Evolutionary conservation across 768 basidiomycete species (phyloP).

Genomic region (Lactarius quietus): DNA sequence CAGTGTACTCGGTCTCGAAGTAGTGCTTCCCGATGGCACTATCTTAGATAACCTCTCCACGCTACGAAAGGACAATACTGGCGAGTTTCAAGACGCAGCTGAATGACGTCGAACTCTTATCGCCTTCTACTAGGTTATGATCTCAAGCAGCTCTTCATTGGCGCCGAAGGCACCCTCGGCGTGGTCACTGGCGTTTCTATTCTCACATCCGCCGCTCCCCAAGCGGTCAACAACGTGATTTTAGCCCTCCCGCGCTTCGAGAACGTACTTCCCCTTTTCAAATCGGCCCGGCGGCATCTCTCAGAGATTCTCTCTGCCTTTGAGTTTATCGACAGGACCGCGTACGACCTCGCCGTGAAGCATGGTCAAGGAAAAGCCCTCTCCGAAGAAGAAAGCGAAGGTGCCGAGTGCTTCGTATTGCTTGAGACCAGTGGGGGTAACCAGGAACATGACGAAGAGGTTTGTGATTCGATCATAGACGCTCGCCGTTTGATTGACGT

Average conservation of each 20-base stretch:
- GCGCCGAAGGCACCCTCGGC: constrained; percentile 94
- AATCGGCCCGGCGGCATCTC: constrained; percentile 72
- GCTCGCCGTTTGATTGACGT: constrained; percentile 4
- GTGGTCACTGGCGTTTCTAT: constrained; percentile 95
- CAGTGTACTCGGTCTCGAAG: constrained; percentile 90
- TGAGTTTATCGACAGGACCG: constrained; percentile 89
- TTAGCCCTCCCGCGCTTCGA: constrained; percentile 85
- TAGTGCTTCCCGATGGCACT: constrained; percentile 91
- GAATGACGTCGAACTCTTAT: constrained; percentile 31
- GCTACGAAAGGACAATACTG: constrained; percentile 95
- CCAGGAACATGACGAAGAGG: constrained; percentile 91
- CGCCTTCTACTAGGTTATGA: constrained; percentile 64
- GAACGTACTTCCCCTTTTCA: constrained; percentile 82
- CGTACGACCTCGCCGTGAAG: constrained; percentile 79
- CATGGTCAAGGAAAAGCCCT: constrained; percentile 80
- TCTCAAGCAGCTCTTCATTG: constrained; percentile 97
- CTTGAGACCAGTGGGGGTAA: constrained; percentile 94
- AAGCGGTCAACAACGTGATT: constrained; percentile 87
- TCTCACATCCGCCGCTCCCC: constrained; percentile 77
- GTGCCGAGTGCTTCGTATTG: constrained; percentile 84
- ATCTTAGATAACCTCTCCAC: constrained; percentile 87
- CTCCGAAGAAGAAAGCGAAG: constrained; percentile 66
- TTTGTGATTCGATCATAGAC: constrained; percentile 33
- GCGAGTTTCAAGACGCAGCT: constrained; percentile 38
- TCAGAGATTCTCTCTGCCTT: constrained; percentile 97